phyloP scores from a whole-genome alignment of 306 rosid genomes.

The Glycine tomentella region DNA sequence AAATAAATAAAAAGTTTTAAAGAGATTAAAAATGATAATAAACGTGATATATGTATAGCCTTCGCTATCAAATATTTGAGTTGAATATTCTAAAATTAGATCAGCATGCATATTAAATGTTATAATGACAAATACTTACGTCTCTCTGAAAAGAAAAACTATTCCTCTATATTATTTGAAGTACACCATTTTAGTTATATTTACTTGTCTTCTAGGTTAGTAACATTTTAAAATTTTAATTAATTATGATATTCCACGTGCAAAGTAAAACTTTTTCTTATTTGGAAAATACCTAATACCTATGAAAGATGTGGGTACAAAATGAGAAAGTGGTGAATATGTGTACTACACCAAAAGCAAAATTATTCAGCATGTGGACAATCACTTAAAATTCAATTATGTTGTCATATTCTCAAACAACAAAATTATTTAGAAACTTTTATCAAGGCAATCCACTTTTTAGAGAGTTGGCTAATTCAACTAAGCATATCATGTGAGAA shows the following conservation, averaged over 20 bases:
- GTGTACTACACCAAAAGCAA: constrained; percentile 19
- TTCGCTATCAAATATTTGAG: neutral
- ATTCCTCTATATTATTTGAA: neutral
- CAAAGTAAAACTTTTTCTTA: neutral
- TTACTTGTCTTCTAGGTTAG: neutral
- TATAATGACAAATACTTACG: neutral
- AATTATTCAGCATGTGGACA: constrained; percentile 4
- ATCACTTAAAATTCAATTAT: constrained; percentile 11
- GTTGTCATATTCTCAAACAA: constrained; percentile 15
- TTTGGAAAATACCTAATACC: constrained; percentile 1
- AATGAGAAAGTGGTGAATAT: constrained; percentile 8
- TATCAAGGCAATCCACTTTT: neutral
- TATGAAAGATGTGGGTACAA: constrained; percentile 16
- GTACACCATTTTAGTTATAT: neutral
- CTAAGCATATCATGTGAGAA: neutral
- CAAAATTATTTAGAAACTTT: neutral
- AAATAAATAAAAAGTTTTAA: no score
- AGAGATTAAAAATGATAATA: neutral
- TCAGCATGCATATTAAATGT: neutral
- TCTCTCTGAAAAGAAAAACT: neutral
- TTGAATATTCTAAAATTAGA: neutral
- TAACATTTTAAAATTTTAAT: neutral
- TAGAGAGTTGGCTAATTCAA: neutral
- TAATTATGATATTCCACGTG: neutral
- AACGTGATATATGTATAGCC: neutral